Evolutionary conservation across 2,329 filamentous ascomycete genomes (phyloP).

Genomic region (Stachybotrys chlorohalonatus): DNA sequence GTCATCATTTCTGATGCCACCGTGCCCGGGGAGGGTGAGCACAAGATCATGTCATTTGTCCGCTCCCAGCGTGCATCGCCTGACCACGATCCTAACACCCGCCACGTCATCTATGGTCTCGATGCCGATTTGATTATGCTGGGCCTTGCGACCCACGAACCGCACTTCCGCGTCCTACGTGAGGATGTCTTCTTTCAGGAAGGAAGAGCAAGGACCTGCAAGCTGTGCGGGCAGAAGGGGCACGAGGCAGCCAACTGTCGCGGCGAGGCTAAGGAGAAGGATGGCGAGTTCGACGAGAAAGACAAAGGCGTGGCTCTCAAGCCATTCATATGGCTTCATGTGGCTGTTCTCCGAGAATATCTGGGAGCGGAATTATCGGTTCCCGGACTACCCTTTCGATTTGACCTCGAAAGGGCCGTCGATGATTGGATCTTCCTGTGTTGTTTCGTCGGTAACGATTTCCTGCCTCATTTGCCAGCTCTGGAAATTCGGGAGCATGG

Average conservation of each 20-base stretch:
- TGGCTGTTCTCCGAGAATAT: slow-evolving; percentile 86
- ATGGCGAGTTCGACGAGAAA: slow-evolving; percentile 75
- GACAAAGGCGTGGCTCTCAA: slow-evolving; percentile 62
- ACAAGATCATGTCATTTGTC: slow-evolving; percentile 99
- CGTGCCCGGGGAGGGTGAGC: slow-evolving; percentile 94
- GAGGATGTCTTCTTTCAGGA: slow-evolving; percentile 96
- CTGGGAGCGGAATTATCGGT: slow-evolving; percentile 82
- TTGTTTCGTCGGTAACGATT: slow-evolving; percentile 98
- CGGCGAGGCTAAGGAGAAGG: slow-evolving; percentile 69
- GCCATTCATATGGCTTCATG: slow-evolving; percentile 97
- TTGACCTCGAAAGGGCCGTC: slow-evolving; percentile 86
- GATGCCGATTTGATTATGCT: slow-evolving; percentile 99
- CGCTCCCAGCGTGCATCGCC: slow-evolving; percentile 85
- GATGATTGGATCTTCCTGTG: slow-evolving; percentile 99
- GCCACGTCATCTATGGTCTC: slow-evolving; percentile 94
- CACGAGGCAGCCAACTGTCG: slow-evolving; percentile 83
- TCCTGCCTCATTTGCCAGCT: slow-evolving; percentile 92
- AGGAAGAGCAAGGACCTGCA: slow-evolving; percentile 71
- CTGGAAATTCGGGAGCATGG: slow-evolving; percentile 95
- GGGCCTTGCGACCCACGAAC: slow-evolving; percentile 92
- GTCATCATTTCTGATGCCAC: slow-evolving; percentile 98
- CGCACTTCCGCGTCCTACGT: slow-evolving; percentile 89
- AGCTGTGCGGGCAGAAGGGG: slow-evolving; percentile 83
- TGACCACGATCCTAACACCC: slow-evolving; percentile 91
- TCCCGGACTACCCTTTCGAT: slow-evolving; percentile 73